Percentiles rank a stretch among this genome's conserved stretches.
phyloP scores from a whole-genome alignment of 2,329 filamentous ascomycete genomes.

The Dryadomyces quercivorus region DNA sequence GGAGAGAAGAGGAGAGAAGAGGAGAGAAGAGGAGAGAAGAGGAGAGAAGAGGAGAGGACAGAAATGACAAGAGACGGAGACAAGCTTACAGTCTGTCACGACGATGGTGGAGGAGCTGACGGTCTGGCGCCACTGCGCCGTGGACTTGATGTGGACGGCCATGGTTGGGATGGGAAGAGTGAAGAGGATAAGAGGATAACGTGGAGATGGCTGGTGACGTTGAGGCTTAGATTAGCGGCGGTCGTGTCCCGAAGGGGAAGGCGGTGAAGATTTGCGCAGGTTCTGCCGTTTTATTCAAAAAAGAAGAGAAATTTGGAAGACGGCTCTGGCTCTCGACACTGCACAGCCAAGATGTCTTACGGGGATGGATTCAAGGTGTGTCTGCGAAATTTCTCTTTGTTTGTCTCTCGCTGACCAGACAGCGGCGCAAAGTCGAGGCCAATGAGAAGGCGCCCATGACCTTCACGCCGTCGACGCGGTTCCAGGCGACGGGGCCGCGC shows the following conservation, averaged over 20 bases:
- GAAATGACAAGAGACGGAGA: slow-evolving; percentile 2
- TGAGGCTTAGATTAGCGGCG: background rate
- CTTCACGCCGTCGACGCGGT: slow-evolving; percentile 57
- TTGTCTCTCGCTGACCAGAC: background rate
- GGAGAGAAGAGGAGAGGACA: slow-evolving; percentile 4
- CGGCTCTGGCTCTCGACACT: background rate
- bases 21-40: slow-evolving; percentile 11
- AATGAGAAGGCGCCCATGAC: slow-evolving; percentile 24
- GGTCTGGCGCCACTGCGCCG: slow-evolving; percentile 58
- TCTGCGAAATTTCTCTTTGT: background rate
- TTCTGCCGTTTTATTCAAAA: slow-evolving; percentile 1
- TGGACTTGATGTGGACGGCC: slow-evolving; percentile 49
- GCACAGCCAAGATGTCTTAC: slow-evolving; percentile 9
- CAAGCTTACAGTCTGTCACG: slow-evolving; percentile 64
- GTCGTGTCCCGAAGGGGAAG: background rate
- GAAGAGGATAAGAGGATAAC: background rate
- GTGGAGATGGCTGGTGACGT: background rate
- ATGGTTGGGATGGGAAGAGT: slow-evolving; percentile 19
- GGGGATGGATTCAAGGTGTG: slow-evolving; percentile 13
- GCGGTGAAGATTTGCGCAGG: background rate
- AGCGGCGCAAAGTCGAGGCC: slow-evolving; percentile 38
- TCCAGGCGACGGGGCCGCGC: slow-evolving; percentile 51
- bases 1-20: slow-evolving; percentile 4
- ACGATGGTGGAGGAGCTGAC: slow-evolving; percentile 66
- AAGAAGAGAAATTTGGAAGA: background rate